Percentiles rank a stretch among this genome's conserved stretches.
These are phyloP conservation scores for Mangifera indica DNA, from an alignment of 345 rosid genomes.

Conservation along the genomic window DNA sequence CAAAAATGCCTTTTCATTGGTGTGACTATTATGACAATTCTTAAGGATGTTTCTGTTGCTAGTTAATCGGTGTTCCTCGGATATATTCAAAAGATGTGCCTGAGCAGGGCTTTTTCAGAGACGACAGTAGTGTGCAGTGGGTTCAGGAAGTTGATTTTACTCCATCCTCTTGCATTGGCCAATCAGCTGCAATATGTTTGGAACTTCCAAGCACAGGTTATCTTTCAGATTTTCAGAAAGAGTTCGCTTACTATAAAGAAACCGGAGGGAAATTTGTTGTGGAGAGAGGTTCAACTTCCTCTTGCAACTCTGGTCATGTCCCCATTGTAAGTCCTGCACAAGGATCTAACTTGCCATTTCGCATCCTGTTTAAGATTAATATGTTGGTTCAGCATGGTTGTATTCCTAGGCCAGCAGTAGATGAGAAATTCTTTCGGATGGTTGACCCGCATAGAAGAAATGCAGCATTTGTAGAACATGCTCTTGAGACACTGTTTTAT, in stretches of 20 bases:
- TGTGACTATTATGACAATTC: too few species aligned
- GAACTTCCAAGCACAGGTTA: constrained; percentile 33
- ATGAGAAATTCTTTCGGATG: constrained; percentile 29
- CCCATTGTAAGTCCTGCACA: constrained; percentile 42
- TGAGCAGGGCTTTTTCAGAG: constrained; percentile 22
- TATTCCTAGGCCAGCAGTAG: constrained; percentile 45
- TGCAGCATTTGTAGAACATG: constrained; percentile 34
- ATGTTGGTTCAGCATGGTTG: constrained; percentile 49
- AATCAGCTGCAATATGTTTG: constrained; percentile 50
- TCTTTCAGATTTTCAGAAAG: constrained; percentile 37
- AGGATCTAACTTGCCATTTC: constrained; percentile 33
- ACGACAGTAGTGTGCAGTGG: constrained; percentile 46
- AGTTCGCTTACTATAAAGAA: constrained; percentile 33
- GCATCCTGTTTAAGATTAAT: constrained; percentile 42
- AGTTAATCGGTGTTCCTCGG: constrained; percentile 28
- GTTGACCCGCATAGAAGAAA: constrained; percentile 25
- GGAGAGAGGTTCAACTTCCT: constrained; percentile 31
- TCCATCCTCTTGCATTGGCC: constrained; percentile 42
- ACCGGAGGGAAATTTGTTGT: constrained; percentile 9
- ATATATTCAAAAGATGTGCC: constrained; percentile 24
- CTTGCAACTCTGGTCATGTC: constrained; percentile 30
- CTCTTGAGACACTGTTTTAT: constrained; percentile 35
- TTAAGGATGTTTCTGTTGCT: neutral
- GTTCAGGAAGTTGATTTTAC: constrained; percentile 48
- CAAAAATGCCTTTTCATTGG: too few species aligned